phyloP scores from a whole-genome alignment of 2,329 filamentous ascomycete genomes.

The Aspergillus bombycis region DNA sequence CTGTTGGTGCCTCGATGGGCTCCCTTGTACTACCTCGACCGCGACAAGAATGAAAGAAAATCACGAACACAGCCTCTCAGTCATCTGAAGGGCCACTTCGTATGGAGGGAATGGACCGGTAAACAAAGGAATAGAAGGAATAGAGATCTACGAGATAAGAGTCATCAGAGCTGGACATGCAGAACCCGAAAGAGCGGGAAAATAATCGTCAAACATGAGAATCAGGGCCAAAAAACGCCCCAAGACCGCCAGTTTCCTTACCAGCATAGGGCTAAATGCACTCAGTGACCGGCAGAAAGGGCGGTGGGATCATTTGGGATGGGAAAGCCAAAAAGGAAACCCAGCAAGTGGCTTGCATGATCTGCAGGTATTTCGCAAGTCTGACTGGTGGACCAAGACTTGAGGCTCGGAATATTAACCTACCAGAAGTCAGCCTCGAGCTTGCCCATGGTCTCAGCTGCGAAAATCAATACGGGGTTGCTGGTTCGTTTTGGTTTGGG shows the following conservation, averaged over 20 bases:
- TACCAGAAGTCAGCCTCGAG: conserved; percentile 6
- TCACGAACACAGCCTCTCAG: background rate
- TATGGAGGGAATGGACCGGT: background rate
- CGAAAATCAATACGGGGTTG: background rate
- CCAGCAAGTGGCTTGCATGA: conserved; percentile 9
- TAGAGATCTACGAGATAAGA: background rate
- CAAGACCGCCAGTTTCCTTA: conserved; percentile 10
- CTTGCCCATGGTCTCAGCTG: background rate
- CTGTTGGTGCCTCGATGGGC: background rate
- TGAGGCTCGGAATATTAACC: conserved; percentile 5
- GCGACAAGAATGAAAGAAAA: background rate
- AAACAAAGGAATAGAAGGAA: background rate
- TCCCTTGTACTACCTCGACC: background rate
- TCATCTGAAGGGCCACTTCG: background rate
- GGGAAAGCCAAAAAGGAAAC: background rate
- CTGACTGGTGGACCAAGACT: conserved; percentile 12
- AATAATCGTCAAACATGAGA: background rate
- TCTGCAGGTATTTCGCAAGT: background rate
- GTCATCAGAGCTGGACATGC: conserved; percentile 2
- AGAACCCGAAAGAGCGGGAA: conserved; percentile 1
- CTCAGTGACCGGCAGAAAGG: conserved; percentile 9
- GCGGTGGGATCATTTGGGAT: conserved; percentile 11
- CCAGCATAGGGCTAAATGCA: conserved; percentile 3
- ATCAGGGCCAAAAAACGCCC: background rate
- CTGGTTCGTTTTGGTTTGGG: background rate